Percentiles rank a stretch among this genome's conserved stretches.
Evolutionary conservation across 2,329 filamentous ascomycete species (phyloP).

Genomic region (Colletotrichum spaethianum): DNA sequence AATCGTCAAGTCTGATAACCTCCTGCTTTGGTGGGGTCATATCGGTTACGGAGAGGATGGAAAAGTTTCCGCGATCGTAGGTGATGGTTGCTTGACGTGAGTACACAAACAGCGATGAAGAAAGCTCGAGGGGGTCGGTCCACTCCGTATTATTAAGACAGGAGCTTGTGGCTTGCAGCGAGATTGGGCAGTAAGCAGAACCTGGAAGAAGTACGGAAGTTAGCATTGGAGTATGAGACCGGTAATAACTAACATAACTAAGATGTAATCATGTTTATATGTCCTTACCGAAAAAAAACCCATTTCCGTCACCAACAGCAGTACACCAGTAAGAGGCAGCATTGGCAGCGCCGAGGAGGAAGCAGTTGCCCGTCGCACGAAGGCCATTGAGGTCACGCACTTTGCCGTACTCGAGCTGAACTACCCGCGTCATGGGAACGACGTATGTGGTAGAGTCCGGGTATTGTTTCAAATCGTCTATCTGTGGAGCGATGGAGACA

Average conservation of each 20-base stretch:
- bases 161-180: slow-evolving; percentile 16
- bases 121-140: slow-evolving; percentile 15
- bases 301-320: slow-evolving; percentile 3
- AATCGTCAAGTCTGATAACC: slow-evolving; percentile 18
- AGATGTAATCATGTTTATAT: too few relatives aligned
- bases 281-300: slow-evolving; percentile 32
- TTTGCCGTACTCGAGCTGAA: slow-evolving; percentile 28
- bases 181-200: slow-evolving; percentile 36
- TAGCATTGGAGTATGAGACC: neutral
- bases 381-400: slow-evolving; percentile 21
- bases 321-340: slow-evolving; percentile 38
- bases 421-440: slow-evolving; percentile 15
- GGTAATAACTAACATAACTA: too few relatives aligned
- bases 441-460: slow-evolving; percentile 22
- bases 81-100: slow-evolving; percentile 28
- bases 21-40: slow-evolving; percentile 24
- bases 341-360: slow-evolving; percentile 23
- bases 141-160: slow-evolving; percentile 26
- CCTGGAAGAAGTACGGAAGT: neutral
- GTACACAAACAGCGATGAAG: slow-evolving; percentile 31
- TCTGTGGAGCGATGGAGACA: slow-evolving; percentile 25
- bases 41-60: slow-evolving; percentile 31
- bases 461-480: slow-evolving; percentile 20
- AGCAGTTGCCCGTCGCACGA: slow-evolving; percentile 9
- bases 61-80: slow-evolving; percentile 36